These are phyloP conservation scores for Fusarium solani-melongenae DNA, from an alignment of 2,329 filamentous ascomycete species.

Conservation along the genomic window DNA sequence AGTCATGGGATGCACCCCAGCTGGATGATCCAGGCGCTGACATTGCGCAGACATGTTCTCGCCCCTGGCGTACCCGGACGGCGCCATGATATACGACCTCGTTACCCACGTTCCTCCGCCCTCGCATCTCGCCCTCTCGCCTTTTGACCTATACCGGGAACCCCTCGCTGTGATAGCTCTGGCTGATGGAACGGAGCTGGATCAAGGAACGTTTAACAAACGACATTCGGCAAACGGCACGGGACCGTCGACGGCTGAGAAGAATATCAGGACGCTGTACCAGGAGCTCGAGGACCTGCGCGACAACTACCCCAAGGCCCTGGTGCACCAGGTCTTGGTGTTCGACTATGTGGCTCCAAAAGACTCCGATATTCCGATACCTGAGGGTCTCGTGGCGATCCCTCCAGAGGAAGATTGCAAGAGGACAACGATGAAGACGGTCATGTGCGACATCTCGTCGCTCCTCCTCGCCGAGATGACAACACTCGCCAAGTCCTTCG, in stretches of 20 bases:
- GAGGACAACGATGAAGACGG: constrained; percentile 82
- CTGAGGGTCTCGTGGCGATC: constrained; percentile 76
- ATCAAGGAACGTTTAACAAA: constrained; percentile 64
- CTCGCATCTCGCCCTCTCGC: constrained; percentile 82
- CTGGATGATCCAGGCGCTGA: constrained; percentile 29
- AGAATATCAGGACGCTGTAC: constrained; percentile 68
- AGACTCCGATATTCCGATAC: constrained; percentile 64
- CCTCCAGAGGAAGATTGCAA: constrained; percentile 76
- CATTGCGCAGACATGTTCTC: constrained; percentile 84
- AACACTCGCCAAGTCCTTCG: constrained; percentile 76
- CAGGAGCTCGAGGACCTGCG: constrained; percentile 77
- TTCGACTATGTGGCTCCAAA: constrained; percentile 75
- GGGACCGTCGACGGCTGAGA: constrained; percentile 63
- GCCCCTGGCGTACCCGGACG: constrained; percentile 86
- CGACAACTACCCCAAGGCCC: constrained; percentile 78
- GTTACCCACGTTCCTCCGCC: constrained; percentile 82
- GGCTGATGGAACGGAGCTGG: constrained; percentile 81
- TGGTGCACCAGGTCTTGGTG: constrained; percentile 82
- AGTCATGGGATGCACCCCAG: constrained; percentile 23
- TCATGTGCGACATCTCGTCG: constrained; percentile 83
- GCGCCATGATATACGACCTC: constrained; percentile 89
- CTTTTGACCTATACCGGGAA: constrained; percentile 91
- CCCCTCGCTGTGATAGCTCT: constrained; percentile 86
- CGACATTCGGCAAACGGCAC: constrained; percentile 63
- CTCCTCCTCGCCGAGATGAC: constrained; percentile 81